These are phyloP conservation scores for Flaveria trinervia DNA, from an alignment of 129 eudicot species.

Conservation along the genomic window DNA sequence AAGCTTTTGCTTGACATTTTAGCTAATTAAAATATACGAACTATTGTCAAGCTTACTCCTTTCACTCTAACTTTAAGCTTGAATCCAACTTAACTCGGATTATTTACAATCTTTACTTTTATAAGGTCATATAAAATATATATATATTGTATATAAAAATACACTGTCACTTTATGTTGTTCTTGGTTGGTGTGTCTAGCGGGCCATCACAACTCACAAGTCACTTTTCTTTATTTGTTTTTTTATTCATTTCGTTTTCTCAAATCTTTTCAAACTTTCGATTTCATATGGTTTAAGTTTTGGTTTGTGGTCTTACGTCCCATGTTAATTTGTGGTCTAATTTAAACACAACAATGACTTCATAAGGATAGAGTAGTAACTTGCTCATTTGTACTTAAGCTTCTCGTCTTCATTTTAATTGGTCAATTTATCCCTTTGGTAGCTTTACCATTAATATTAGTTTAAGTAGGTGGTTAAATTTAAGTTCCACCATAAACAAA, in stretches of 20 bases:
- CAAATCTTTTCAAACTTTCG: neutral
- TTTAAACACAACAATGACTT: conserved; percentile 19
- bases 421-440: conserved; percentile 19
- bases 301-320: conserved; percentile 35
- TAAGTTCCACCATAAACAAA: conserved; percentile 7
- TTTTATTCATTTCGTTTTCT: conserved; percentile 33
- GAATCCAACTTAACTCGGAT: too few relatives aligned
- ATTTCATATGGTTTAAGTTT: conserved; percentile 24
- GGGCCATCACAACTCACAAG: conserved; percentile 20
- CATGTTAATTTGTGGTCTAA: conserved; percentile 37
- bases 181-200: neutral
- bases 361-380: conserved; percentile 25
- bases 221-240: conserved; percentile 28
- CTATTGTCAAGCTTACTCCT: too few relatives aligned
- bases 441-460: conserved; percentile 26
- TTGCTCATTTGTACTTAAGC: conserved; percentile 5
- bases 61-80: too few relatives aligned
- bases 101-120: too few relatives aligned
- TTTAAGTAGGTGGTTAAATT: conserved; percentile 22
- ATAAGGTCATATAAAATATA: too few relatives aligned
- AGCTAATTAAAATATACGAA: too few relatives aligned
- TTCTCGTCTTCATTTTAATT: conserved; percentile 18
- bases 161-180: too few relatives aligned
- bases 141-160: too few relatives aligned
- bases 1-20: too few relatives aligned